phyloP scores from a whole-genome alignment of 495 filamentous ascomycete species.

The Penicillium cataractarum region DNA sequence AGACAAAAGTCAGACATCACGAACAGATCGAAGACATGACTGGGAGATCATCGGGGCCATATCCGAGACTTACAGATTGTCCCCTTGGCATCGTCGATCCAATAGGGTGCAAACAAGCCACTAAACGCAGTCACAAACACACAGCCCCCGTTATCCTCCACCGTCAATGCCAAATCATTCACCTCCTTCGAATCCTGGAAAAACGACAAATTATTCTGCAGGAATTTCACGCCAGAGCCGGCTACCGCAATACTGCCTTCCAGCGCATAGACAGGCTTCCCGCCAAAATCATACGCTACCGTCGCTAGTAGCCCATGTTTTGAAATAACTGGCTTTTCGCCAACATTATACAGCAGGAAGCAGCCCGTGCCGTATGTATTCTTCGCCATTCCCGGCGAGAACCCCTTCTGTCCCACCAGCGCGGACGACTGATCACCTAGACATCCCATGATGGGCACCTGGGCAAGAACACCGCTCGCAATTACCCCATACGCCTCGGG shows the following conservation, averaged over 20 bases:
- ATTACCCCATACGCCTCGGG: constrained; percentile 71
- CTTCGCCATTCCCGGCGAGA: constrained; percentile 86
- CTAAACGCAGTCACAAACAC: constrained; percentile 97
- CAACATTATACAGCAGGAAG: constrained; percentile 94
- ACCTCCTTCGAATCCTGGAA: constrained; percentile 74
- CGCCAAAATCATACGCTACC: constrained; percentile 75
- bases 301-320: constrained; percentile 88
- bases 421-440: constrained; percentile 94
- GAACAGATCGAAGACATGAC: neutral
- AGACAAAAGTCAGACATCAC: constrained; percentile 11
- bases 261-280: constrained; percentile 81
- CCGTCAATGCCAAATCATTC: constrained; percentile 76
- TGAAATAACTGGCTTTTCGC: constrained; percentile 85
- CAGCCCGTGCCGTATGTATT: constrained; percentile 97
- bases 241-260: constrained; percentile 96
- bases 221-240: constrained; percentile 85
- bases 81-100: constrained; percentile 95
- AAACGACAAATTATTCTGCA: constrained; percentile 86
- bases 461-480: constrained; percentile 64
- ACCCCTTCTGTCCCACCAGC: constrained; percentile 89
- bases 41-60: neutral
- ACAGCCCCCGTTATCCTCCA: constrained; percentile 86
- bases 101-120: constrained; percentile 94
- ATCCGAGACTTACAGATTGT: constrained; percentile 68
- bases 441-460: constrained; percentile 79